Evolutionary conservation across 148 eudicot genomes (phyloP).

Genomic region (Tetragonia tetragonoides): DNA sequence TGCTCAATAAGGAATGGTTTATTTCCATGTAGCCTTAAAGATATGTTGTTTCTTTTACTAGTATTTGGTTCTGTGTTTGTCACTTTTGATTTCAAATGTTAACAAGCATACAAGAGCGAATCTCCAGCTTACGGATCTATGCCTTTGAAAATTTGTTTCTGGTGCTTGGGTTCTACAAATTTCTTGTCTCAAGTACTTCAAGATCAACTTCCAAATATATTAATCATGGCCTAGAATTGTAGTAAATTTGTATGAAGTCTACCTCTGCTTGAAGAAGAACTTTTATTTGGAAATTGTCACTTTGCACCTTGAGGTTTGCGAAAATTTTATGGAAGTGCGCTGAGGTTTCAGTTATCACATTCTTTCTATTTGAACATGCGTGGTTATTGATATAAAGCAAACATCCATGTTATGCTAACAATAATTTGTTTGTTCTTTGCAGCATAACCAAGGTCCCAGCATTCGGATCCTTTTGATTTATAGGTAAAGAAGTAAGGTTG

Average conservation of each 20-base stretch:
- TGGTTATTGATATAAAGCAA: not conserved
- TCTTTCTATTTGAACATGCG: not conserved
- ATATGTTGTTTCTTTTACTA: too few species aligned
- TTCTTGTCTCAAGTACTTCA: not conserved
- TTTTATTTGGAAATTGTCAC: not conserved
- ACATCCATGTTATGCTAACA: constrained; percentile 18
- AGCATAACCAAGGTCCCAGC: constrained; percentile 72
- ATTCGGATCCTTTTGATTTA: constrained; percentile 74
- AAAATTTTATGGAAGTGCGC: not conserved
- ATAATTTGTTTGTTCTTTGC: constrained; percentile 29
- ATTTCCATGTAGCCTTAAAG: not conserved
- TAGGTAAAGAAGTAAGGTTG: constrained; percentile 39
- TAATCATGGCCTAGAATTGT: not conserved
- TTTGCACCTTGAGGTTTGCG: not conserved
- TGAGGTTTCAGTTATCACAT: not conserved
- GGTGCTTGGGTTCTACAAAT: not conserved
- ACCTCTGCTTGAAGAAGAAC: not conserved
- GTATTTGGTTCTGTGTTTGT: not conserved
- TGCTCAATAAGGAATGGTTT: not conserved
- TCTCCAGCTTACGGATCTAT: not conserved
- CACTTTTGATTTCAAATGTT: not conserved
- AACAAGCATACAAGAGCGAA: not conserved
- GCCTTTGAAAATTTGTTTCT: not conserved
- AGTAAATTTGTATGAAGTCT: not conserved
- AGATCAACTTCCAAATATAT: not conserved